These are phyloP conservation scores for Echinochloa phyllopogon DNA, from an alignment of 176 grass and related monocot genomes.

Conservation along the genomic window DNA sequence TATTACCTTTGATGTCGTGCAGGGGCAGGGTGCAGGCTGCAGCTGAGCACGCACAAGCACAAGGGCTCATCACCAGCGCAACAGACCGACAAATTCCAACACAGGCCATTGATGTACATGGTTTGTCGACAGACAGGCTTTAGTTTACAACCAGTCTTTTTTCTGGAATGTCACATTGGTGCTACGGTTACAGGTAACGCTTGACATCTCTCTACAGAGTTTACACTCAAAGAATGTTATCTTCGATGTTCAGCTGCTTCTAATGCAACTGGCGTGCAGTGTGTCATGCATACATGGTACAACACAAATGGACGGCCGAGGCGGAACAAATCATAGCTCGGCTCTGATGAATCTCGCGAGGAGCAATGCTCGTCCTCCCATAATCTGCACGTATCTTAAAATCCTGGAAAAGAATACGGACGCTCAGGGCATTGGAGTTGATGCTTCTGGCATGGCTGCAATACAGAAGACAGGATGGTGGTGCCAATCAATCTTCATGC, in stretches of 20 bases:
- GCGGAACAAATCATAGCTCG: conserved; percentile 17
- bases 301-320: not conserved
- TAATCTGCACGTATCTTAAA: conserved; percentile 36
- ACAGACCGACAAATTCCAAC: not conserved
- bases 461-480: not conserved
- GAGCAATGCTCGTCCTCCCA: conserved; percentile 23
- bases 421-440: not conserved
- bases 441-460: not conserved
- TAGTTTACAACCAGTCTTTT: not conserved
- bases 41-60: not conserved
- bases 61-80: not conserved
- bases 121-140: not conserved
- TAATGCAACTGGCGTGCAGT: not conserved
- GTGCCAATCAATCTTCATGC: conserved; percentile 65
- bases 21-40: too few relatives aligned
- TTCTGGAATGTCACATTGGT: not conserved
- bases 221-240: conserved; percentile 31
- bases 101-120: not conserved
- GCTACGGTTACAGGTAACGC: conserved; percentile 22
- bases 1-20: too few relatives aligned
- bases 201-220: conserved; percentile 32
- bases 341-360: conserved; percentile 6
- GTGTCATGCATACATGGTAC: conserved; percentile 15
- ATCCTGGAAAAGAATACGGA: conserved; percentile 26
- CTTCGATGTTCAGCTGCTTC: not conserved